phyloP scores from a whole-genome alignment of 2,329 filamentous ascomycete species.

The Tolypocladium sp. region DNA sequence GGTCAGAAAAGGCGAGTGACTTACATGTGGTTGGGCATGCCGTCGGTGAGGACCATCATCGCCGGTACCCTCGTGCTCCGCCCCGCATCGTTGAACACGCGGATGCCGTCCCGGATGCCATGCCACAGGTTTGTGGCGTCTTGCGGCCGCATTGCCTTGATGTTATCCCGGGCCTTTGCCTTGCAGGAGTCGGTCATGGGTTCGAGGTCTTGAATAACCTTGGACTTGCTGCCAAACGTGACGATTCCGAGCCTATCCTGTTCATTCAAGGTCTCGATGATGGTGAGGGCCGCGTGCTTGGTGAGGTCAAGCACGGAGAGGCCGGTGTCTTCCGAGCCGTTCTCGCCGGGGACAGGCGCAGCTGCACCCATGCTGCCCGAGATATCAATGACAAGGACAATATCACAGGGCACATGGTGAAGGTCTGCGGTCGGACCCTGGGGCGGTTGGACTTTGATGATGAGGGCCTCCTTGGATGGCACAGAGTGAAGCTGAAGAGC shows the following conservation, averaged over 20 bases:
- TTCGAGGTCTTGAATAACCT: conserved; percentile 34
- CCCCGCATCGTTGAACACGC: conserved; percentile 29
- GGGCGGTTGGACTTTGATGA: conserved; percentile 39
- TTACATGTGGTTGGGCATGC: conserved; percentile 43
- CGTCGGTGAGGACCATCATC: conserved; percentile 46
- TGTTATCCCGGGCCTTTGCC: conserved; percentile 24
- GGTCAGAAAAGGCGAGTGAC: background rate
- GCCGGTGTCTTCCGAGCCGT: conserved; percentile 36
- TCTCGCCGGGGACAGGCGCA: conserved; percentile 38
- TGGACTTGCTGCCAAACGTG: conserved; percentile 35
- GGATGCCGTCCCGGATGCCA: conserved; percentile 41
- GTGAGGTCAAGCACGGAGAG: conserved; percentile 48
- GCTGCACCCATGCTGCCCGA: conserved; percentile 44
- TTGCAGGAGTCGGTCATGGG: conserved; percentile 40
- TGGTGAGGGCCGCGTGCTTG: conserved; percentile 50
- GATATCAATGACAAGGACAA: conserved; percentile 53
- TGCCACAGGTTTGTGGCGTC: conserved; percentile 48
- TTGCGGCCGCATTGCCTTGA: conserved; percentile 29
- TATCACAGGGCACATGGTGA: conserved; percentile 43
- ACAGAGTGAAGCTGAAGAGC: conserved; percentile 31
- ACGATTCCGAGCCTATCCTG: conserved; percentile 49
- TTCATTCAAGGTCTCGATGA: conserved; percentile 46
- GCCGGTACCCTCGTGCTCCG: conserved; percentile 32
- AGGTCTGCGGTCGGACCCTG: conserved; percentile 16
- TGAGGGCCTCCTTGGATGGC: conserved; percentile 25